phyloP scores from a whole-genome alignment of 106 monocot genomes.

The Platanthera zijinensis region DNA sequence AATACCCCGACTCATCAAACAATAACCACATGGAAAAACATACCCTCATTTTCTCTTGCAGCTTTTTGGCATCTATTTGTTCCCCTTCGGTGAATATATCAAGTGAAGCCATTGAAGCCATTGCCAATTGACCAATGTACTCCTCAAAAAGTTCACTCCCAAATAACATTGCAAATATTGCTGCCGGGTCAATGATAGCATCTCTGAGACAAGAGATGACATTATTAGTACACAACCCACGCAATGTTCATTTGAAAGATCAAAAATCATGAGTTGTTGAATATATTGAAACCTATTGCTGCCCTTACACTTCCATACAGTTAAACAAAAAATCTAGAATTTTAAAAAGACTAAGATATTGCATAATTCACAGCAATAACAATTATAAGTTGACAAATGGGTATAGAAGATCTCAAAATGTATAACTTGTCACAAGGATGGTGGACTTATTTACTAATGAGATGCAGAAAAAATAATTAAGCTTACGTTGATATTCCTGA shows the following conservation, averaged over 20 bases:
- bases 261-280: not conserved
- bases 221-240: not conserved
- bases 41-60: slow-evolving; percentile 97
- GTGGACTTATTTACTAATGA: not conserved
- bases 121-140: slow-evolving; percentile 94
- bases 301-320: not conserved
- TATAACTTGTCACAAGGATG: not conserved
- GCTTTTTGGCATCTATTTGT: slow-evolving; percentile 64
- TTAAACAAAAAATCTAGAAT: not conserved
- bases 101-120: slow-evolving; percentile 97
- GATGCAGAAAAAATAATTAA: not conserved
- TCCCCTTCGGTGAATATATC: slow-evolving; percentile 76
- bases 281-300: not conserved
- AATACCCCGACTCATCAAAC: not conserved
- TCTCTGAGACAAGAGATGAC: slow-evolving; percentile 37
- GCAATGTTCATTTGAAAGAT: not conserved
- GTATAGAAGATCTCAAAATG: not conserved
- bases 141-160: slow-evolving; percentile 98
- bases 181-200: slow-evolving; percentile 91
- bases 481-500: slow-evolving; percentile 78
- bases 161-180: slow-evolving; percentile 99
- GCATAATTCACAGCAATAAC: not conserved
- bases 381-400: not conserved
- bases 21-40: not conserved
- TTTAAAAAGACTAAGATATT: not conserved